A percentile compares a stretch with the other conserved stretches of the same genome.
Conservation (phyloP, 495 filamentous ascomycete genomes). For the Rhypophila decipiens region DNA sequence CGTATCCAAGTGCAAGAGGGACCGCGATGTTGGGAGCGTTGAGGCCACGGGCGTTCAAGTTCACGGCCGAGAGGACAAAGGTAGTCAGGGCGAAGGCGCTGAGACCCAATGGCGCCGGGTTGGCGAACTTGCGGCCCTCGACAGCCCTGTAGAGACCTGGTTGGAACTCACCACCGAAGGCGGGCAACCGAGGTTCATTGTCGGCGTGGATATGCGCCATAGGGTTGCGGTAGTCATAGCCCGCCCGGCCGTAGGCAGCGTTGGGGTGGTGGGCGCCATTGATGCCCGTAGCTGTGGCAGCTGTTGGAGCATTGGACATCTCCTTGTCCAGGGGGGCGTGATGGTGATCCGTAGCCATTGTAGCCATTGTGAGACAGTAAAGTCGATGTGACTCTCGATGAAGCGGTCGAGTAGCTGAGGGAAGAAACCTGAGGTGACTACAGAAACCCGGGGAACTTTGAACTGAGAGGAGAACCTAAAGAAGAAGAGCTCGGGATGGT, state of each 20-base stretch:
- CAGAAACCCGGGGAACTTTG: no score
- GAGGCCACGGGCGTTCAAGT: constrained; percentile 61
- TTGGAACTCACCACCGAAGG: constrained; percentile 95
- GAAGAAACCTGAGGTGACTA: background rate
- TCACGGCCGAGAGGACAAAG: constrained; percentile 84
- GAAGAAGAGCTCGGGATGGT: background rate
- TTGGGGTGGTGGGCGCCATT: constrained; percentile 15
- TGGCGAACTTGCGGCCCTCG: constrained; percentile 74
- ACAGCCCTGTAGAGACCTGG: constrained; percentile 80
- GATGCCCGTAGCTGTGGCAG: constrained; percentile 14
- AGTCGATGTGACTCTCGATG: background rate
- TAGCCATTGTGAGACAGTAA: constrained; percentile 13
- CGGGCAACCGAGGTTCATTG: constrained; percentile 56
- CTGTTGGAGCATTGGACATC: constrained; percentile 10
- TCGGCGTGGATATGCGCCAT: constrained; percentile 62
- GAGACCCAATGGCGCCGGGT: constrained; percentile 81
- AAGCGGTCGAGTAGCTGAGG: background rate
- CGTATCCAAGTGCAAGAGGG: constrained; percentile 68
- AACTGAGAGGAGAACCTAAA: background rate
- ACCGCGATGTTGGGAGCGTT: constrained; percentile 61
- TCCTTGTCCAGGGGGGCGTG: constrained; percentile 25
- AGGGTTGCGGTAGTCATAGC: constrained; percentile 59
- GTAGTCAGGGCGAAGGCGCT: constrained; percentile 93
- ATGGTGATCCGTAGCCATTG: constrained; percentile 1
- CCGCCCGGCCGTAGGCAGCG: constrained; percentile 4